Evolutionary conservation across 257 asterid species (phyloP), one percentile per base, ranked within the genome.

Genomic region (Primulina tabacum): DNA sequence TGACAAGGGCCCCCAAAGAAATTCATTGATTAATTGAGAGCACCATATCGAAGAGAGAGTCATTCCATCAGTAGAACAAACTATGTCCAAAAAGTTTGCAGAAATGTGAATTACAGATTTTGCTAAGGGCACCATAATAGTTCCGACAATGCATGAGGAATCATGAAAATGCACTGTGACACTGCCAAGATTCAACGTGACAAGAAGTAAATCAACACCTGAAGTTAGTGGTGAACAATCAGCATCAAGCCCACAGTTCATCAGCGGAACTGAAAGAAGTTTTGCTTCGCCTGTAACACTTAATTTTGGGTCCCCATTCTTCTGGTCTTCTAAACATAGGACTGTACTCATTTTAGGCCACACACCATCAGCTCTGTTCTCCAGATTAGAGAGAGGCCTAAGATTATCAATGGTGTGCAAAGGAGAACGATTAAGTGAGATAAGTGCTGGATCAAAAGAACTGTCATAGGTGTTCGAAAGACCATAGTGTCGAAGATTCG

Each of bases 1-100:
- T 50, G 81, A 79, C 73, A 78, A 69, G 70, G 97, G 95, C 65
- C 95, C 96, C 99, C 96, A 93, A 59, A 90, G 86, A 72, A 72
- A 80, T 75, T 87, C 87, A 74, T 55, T 76, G 64, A 73, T 52
- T 47, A 76, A 78, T 70, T 81, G 85, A 74, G 78, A 38, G 88
- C 85, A 89, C 88, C 88, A 87, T 66, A 86, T 71, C 34, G 95
- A 86, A 69, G 97, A 90, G 75, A 93, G 86, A 67, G 73, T 69
- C 73, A 83, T 72, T 65, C 96, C 92, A 64, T 89, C 94, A 60
- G 90, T 83, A 68, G 87, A 89, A 80, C 89, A 85, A 55, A 81
- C 73, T 63, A 93, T 26, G 71, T 89, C 95, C 70, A 83, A 78
- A 77, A 70, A 65, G 80, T 81, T 82, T 28, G 75, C 86, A 59